A percentile compares a stretch with the other conserved stretches of the same genome.
These are phyloP conservation scores for Fomitopsis pinicola DNA, from an alignment of 1,284 basidiomycete species.

Conservation along the genomic window DNA sequence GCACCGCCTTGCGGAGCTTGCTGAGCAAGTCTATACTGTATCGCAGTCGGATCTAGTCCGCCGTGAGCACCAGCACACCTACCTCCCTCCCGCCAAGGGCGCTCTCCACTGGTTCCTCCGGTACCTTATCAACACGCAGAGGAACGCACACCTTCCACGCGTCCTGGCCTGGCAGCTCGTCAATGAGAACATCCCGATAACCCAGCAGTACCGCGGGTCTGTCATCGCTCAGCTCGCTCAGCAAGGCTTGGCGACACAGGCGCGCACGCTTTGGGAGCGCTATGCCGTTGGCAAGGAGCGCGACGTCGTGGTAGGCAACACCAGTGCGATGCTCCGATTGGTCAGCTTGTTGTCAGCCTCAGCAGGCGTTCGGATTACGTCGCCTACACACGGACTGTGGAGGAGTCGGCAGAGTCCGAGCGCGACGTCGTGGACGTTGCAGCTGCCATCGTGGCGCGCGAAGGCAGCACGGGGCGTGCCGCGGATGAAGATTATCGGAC, in stretches of 20 bases:
- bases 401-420: neutral
- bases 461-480: neutral
- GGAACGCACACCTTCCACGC: conserved; percentile 36
- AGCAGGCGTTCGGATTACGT: conserved; percentile 8
- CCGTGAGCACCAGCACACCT: conserved; percentile 25
- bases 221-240: conserved; percentile 45
- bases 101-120: conserved; percentile 48
- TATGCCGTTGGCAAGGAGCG: conserved; percentile 35
- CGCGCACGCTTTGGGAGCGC: conserved; percentile 52
- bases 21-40: conserved; percentile 19
- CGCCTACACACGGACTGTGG: neutral
- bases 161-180: conserved; percentile 45
- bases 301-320: conserved; percentile 39
- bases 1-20: conserved; percentile 10
- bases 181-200: conserved; percentile 35
- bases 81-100: conserved; percentile 44
- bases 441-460: neutral
- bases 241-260: conserved; percentile 41
- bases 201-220: conserved; percentile 36
- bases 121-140: conserved; percentile 34
- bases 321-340: conserved; percentile 48
- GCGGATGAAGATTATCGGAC: neutral
- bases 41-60: neutral
- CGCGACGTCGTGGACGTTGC: conserved; percentile 2
- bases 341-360: conserved; percentile 45